Evolutionary conservation across 2,329 filamentous ascomycete species (phyloP), one percentile per base, ranked within the genome.

Genomic region (Venturiaceae sp.): DNA sequence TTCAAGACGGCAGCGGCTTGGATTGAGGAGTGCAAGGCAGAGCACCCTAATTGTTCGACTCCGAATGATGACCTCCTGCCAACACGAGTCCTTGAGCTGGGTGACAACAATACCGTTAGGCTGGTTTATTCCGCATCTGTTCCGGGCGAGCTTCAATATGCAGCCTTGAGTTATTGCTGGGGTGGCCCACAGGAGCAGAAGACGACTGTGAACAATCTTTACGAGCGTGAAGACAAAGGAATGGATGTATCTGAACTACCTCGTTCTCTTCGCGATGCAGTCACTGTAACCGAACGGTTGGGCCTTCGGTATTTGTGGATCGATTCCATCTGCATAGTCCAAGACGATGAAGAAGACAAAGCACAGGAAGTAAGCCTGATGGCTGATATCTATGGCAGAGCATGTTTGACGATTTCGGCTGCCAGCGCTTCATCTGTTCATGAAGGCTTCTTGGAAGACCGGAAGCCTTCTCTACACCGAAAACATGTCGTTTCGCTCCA

Each of bases 281-380:
- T 60, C 16, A n/a, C 13, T 16, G 53, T 50, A 2, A 44, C 33
- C 14, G 16, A 16, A 1, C 7, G 4, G 14, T 52, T 60, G 11
- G 39, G 53, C 26, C 21, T 58, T n/a, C 5, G 28, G 32, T 60
- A 60, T 56, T 53, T 57, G 39, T 60, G 58, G 58, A 53, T 57
- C 21, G 58, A 60, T 26, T 44, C 36, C 9, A 26, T 60, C 5
- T 60, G 53, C 37, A 60, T 57, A 5, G 34, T 60, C 14, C 58
- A 60, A 32, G 53, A 60, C 26, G 13, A 14, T 23, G 11, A 14
- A 9, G 32, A 13, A 8, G 53, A 56, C 16, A 30, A 14, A 9
- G 23, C 7, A 16, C 8, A 13, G 13, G 19, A 56, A 33, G 9
- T 52, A 9, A 9, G 11, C 7, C 7, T 54, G 11, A 56, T 56